phyloP scores from a whole-genome alignment of 805 yeast species.

The Metschnikowia kofuensis region DNA sequence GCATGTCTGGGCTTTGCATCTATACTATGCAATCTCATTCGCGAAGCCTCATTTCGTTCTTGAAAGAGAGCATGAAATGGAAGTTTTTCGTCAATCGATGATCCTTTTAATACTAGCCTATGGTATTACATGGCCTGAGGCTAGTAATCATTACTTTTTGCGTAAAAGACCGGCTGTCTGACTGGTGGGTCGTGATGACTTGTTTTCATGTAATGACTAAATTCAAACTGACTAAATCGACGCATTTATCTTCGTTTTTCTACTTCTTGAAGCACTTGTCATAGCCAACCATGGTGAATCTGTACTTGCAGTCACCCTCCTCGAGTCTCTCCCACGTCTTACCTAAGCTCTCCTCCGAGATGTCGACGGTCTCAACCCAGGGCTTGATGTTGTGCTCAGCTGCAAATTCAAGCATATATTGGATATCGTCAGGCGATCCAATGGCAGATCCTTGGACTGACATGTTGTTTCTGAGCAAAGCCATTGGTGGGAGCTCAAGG shows the following conservation, averaged over 20 bases:
- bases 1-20: too few species aligned
- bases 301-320: constrained; percentile 18
- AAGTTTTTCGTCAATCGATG: too few species aligned
- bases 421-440: constrained; percentile 16
- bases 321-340: constrained; percentile 16
- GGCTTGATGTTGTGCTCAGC: constrained; percentile 19
- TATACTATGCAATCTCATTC: too few species aligned
- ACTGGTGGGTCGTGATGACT: too few species aligned
- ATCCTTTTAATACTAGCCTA: too few species aligned
- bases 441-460: constrained; percentile 17
- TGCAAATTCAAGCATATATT: constrained; percentile 19
- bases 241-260: too few species aligned
- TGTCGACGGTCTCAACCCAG: constrained; percentile 19
- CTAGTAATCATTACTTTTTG: too few species aligned
- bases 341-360: constrained; percentile 15
- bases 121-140: too few species aligned
- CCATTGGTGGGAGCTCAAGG: constrained; percentile 9
- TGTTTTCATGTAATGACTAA: too few species aligned
- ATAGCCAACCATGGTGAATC: constrained; percentile 18
- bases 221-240: not conserved
- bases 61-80: too few species aligned
- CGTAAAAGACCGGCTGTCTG: too few species aligned
- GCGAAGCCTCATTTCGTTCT: too few species aligned
- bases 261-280: constrained; percentile 17
- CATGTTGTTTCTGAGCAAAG: constrained; percentile 12